phyloP scores from a whole-genome alignment of 192 early-diverging fungal genomes.

The Linnemannia exigua region DNA sequence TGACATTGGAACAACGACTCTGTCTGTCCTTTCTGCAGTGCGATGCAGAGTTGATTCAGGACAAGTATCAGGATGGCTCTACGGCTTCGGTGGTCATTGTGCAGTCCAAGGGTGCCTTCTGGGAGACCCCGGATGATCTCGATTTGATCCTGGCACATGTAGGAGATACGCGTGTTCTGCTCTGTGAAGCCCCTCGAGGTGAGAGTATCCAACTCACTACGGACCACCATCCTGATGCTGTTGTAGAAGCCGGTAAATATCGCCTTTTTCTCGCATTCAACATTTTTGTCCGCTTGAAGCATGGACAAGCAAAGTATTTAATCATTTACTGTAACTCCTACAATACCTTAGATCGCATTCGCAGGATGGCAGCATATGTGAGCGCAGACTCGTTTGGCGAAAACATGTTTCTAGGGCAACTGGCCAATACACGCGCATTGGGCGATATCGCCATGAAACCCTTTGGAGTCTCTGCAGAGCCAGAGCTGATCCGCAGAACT shows the following conservation, averaged over 20 bases:
- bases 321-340: not conserved
- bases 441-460: conserved; percentile 79
- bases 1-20: conserved; percentile 79
- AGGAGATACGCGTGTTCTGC: conserved; percentile 75
- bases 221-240: conserved; percentile 77
- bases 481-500: conserved; percentile 69
- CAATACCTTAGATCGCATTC: conserved; percentile 71
- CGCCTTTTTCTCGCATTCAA: too few relatives aligned
- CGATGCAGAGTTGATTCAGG: conserved; percentile 62
- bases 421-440: conserved; percentile 78
- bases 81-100: conserved; percentile 77
- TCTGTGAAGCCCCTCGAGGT: conserved; percentile 71
- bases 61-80: conserved; percentile 70
- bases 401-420: conserved; percentile 74
- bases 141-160: conserved; percentile 76
- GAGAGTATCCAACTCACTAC: conserved; percentile 70
- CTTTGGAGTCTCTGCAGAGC: conserved; percentile 80
- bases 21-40: conserved; percentile 74
- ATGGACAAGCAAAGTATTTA: not conserved
- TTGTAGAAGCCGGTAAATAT: conserved; percentile 53
- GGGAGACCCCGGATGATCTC: conserved; percentile 70
- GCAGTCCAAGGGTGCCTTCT: conserved; percentile 77
- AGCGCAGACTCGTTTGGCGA: conserved; percentile 84
- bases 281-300: not conserved
- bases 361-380: conserved; percentile 78